phyloP scores from a whole-genome alignment of 2,329 filamentous ascomycete genomes.

The Cercospora sp. region DNA sequence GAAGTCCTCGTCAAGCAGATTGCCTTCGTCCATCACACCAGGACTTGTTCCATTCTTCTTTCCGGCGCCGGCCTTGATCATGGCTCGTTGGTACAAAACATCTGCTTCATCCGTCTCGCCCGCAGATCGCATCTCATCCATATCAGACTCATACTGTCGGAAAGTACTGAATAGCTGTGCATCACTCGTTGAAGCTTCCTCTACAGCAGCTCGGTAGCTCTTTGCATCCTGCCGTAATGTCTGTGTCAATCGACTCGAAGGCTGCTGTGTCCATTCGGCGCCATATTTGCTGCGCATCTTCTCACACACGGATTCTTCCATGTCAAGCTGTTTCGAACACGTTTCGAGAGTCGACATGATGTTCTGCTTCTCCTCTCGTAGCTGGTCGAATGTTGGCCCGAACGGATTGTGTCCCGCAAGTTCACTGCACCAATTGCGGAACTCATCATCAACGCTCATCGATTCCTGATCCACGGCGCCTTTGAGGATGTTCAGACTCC shows the following conservation, averaged over 20 bases:
- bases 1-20: constrained; percentile 88
- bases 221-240: constrained; percentile 84
- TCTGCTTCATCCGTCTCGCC: constrained; percentile 85
- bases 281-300: constrained; percentile 99
- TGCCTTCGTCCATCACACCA: constrained; percentile 62
- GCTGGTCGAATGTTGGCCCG: constrained; percentile 71
- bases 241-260: constrained; percentile 82
- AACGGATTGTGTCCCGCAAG: constrained; percentile 84
- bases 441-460: constrained; percentile 85
- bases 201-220: constrained; percentile 83
- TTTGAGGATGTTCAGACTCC: constrained; percentile 80
- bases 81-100: constrained; percentile 80
- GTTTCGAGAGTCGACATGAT: constrained; percentile 73
- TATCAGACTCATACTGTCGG: constrained; percentile 80
- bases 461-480: constrained; percentile 84
- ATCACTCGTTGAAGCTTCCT: constrained; percentile 86
- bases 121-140: constrained; percentile 91
- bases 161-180: constrained; percentile 78
- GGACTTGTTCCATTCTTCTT: constrained; percentile 62
- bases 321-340: constrained; percentile 84
- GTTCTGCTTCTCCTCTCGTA: constrained; percentile 74
- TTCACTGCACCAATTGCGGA: constrained; percentile 90
- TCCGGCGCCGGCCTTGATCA: constrained; percentile 71
- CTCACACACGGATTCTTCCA: constrained; percentile 97
- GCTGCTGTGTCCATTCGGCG: constrained; percentile 93